phyloP scores from a whole-genome alignment of 2,329 filamentous ascomycete species.

The Lizonia empirigonia region DNA sequence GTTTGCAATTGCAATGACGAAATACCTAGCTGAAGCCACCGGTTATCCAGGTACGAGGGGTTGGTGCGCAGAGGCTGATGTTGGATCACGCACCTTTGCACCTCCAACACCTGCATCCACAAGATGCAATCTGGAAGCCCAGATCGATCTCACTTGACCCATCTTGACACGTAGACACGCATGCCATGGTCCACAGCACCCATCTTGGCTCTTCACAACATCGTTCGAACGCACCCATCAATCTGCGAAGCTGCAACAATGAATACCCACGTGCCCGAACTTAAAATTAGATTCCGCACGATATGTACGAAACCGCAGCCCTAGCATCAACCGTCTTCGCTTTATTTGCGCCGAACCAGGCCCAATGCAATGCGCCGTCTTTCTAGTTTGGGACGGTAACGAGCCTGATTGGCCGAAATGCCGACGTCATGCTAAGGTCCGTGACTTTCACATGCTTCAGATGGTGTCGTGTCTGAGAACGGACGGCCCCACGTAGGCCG shows the following conservation, averaged over 20 bases:
- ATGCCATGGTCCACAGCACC: conserved; percentile 3
- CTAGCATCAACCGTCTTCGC: neutral
- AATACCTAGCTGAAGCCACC: neutral
- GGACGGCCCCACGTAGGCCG: conserved; percentile 21
- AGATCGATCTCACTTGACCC: conserved; percentile 3
- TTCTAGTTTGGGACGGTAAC: conserved; percentile 9
- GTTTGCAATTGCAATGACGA: conserved; percentile 1
- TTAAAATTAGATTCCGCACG: conserved; percentile 9
- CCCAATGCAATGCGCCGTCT: conserved; percentile 2
- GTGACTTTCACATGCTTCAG: conserved; percentile 22
- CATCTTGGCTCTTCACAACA: neutral
- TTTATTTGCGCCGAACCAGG: conserved; percentile 3
- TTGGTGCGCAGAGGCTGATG: conserved; percentile 3
- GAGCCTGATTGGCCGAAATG: conserved; percentile 15
- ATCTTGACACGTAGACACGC: conserved; percentile 7
- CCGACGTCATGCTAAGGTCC: conserved; percentile 17
- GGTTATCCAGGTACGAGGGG: neutral
- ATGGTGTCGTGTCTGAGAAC: conserved; percentile 6
- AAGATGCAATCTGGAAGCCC: conserved; percentile 8
- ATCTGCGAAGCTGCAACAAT: conserved; percentile 2
- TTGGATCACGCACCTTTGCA: conserved; percentile 2
- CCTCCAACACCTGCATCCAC: conserved; percentile 6
- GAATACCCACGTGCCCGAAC: conserved; percentile 15
- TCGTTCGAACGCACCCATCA: neutral
- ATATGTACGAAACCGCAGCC: neutral